Percentiles rank a stretch among this genome's conserved stretches.
Conservation (phyloP, 352 stramenopile genomes). For the Globisporangium uncinulatum region DNA sequence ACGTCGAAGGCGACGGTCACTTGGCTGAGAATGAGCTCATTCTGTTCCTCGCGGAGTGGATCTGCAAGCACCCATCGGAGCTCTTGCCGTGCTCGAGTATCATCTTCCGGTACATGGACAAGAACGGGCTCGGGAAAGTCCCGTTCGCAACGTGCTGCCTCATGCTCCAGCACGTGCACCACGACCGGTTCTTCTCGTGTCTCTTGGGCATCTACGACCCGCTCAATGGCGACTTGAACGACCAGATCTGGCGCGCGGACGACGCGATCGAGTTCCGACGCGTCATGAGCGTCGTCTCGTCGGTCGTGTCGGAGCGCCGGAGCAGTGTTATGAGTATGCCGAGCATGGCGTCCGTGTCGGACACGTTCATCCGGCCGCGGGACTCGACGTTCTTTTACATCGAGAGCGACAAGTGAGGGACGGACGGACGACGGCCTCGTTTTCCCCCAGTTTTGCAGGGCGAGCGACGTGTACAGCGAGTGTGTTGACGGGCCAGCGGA, state of each 20-base stretch:
- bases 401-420: conserved; percentile 3
- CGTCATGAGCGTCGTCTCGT: conserved; percentile 72
- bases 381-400: conserved; percentile 83
- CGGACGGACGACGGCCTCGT: too few relatives aligned
- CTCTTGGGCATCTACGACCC: conserved; percentile 79
- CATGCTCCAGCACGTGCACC: conserved; percentile 86
- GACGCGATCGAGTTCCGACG: conserved; percentile 62
- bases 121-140: conserved; percentile 71
- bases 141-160: conserved; percentile 81
- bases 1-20: conserved; percentile 56
- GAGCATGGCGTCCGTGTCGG: conserved; percentile 24
- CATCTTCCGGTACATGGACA: conserved; percentile 89
- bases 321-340: conserved; percentile 37
- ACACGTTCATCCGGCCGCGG: conserved; percentile 31
- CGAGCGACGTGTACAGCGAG: too few relatives aligned
- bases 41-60: conserved; percentile 73
- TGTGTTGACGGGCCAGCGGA: too few relatives aligned
- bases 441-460: too few relatives aligned
- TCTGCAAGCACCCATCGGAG: conserved; percentile 78
- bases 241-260: conserved; percentile 60
- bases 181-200: conserved; percentile 85
- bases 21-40: conserved; percentile 66
- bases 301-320: conserved; percentile 44
- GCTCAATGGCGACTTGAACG: conserved; percentile 63
- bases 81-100: conserved; percentile 71